These are phyloP conservation scores for Zymoseptoria brevis DNA, from an alignment of 2,329 filamentous ascomycete species.

Conservation along the genomic window DNA sequence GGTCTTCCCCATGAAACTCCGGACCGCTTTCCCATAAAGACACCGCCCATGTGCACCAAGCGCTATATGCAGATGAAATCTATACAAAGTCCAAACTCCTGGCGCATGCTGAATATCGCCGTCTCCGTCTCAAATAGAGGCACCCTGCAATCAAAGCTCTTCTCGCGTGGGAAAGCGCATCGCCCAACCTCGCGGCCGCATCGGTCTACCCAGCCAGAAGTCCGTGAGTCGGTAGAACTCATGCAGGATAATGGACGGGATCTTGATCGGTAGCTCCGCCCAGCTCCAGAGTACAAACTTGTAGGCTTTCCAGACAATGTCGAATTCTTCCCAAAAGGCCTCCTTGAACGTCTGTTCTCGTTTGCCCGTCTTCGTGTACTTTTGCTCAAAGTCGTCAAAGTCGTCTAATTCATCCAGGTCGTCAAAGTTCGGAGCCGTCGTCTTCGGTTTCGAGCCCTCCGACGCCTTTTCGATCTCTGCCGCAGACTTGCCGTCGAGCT, in stretches of 20 bases:
- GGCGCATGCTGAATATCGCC: background rate
- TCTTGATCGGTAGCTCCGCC: constrained; percentile 38
- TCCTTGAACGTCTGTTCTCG: constrained; percentile 45
- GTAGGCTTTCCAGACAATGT: constrained; percentile 53
- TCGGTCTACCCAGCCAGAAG: constrained; percentile 56
- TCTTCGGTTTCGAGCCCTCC: constrained; percentile 7
- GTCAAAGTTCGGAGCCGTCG: constrained; percentile 11
- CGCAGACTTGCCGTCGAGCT: constrained; percentile 15
- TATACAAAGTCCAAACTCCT: background rate
- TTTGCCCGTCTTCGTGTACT: constrained; percentile 10
- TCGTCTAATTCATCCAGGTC: constrained; percentile 24
- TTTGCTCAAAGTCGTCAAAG: constrained; percentile 14
- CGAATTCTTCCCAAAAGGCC: constrained; percentile 55
- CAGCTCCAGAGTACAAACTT: constrained; percentile 64
- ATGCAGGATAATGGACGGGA: constrained; percentile 41
- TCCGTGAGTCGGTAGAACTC: constrained; percentile 51
- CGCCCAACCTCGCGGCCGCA: constrained; percentile 50
- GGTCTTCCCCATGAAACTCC: background rate
- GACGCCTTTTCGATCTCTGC: constrained; percentile 11
- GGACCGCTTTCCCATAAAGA: background rate
- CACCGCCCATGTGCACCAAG: background rate
- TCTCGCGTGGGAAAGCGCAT: constrained; percentile 36
- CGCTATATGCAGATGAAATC: background rate
- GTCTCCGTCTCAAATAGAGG: background rate
- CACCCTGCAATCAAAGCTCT: constrained; percentile 14